These are phyloP conservation scores for Ananas comosus DNA, from an alignment of 176 grass and related monocot species.

Conservation along the genomic window DNA sequence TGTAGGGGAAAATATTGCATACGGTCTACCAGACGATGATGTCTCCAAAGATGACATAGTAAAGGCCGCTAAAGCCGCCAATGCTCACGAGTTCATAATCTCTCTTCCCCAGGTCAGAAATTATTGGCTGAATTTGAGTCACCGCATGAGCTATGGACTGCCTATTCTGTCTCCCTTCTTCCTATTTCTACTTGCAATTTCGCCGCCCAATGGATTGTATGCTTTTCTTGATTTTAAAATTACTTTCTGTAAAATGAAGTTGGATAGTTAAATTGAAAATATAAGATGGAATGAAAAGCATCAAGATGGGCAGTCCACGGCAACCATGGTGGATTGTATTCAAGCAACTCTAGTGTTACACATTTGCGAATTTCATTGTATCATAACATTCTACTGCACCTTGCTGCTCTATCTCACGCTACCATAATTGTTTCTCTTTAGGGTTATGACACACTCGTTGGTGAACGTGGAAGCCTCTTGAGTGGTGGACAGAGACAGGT, in stretches of 20 bases:
- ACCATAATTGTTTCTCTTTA: constrained; percentile 19
- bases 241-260: too few species aligned
- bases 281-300: too few species aligned
- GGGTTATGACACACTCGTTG: constrained; percentile 87
- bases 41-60: constrained; percentile 95
- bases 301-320: too few species aligned
- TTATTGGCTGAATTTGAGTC: neutral
- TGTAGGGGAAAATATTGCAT: constrained; percentile 92
- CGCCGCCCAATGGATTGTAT: too few species aligned
- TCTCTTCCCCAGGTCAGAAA: constrained; percentile 75
- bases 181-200: neutral
- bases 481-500: constrained; percentile 99
- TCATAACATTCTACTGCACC: neutral
- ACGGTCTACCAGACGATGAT: constrained; percentile 82
- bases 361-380: neutral
- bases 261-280: too few species aligned
- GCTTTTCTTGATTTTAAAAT: too few species aligned
- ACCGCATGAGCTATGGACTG: too few species aligned
- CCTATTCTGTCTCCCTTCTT: too few species aligned
- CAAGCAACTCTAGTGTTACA: too few species aligned
- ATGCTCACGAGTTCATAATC: constrained; percentile 98
- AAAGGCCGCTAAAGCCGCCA: constrained; percentile 94
- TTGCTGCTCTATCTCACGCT: neutral
- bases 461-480: constrained; percentile 79
- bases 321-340: too few species aligned